Evolutionary conservation across 352 stramenopile genomes (phyloP), one percentile per base, ranked within the genome.

Genomic region (Pythium scleroteichum): DNA sequence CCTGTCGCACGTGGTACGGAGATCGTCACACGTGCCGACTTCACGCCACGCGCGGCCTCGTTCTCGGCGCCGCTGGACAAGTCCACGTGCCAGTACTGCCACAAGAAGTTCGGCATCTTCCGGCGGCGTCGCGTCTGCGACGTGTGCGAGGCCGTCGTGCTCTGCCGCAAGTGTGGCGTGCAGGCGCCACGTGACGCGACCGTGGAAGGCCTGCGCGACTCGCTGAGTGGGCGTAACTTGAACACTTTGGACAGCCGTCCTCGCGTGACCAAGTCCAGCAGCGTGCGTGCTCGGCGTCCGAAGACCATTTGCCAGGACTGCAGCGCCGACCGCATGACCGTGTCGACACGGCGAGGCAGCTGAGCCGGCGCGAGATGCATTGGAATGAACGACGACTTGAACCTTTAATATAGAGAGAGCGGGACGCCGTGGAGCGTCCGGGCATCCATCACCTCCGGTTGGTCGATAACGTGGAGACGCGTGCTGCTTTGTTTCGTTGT

Each of bases 31-130:
- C 33, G 46, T 7, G 24, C 50, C 13, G 40, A 41, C 32, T 45
- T 13, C 23, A 42, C 32, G 24, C 45, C 47, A 8, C 55, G 35
- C 2, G 22, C 55, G 20, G 45, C 45, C 16, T 56, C 55, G 9
- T 63, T 56, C 24, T 49, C 55, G 8, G 41, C 46, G 9, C 27
- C 55, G 33, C 40, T 50, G 2, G 40, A 52, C 48, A 64, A 52
- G 29, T 23, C 62, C 13, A 60, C 32, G 16, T 88, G 78, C 33
- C 71, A 82, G 10, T 70, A 74, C 45, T 88, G 78, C 45, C 68
- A 69, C 47, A 88, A 88, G 59, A 78, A 76, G 53, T 88, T 88
- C 55, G 76, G 79, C 33, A 70, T 88, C 20, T 88, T 88, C 62
- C 73, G 79, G 12, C 75, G 73, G 29, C 72, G 71, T 1, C 72